Evolutionary conservation across 2,329 filamentous ascomycete genomes (phyloP).

Genomic region (Claviceps sp.): DNA sequence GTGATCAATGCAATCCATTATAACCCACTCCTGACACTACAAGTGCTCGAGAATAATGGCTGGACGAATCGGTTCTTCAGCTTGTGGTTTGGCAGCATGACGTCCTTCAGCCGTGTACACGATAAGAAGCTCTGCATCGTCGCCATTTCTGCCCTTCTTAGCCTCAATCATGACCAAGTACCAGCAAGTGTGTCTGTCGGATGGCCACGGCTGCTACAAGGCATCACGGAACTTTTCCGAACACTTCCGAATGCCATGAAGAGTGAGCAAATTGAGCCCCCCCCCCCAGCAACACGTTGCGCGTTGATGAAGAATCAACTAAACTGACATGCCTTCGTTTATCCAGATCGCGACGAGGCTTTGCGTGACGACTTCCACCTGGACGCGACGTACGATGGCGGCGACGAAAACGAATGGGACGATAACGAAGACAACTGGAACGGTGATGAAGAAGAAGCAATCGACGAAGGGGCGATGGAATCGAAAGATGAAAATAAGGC

Average conservation of each 20-base stretch:
- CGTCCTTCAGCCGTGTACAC: conserved; percentile 83
- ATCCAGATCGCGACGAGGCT: conserved; percentile 71
- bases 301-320: too few species aligned
- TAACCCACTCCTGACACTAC: conserved; percentile 73
- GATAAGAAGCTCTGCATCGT: conserved; percentile 98
- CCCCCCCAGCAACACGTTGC: too few species aligned
- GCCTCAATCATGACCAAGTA: conserved; percentile 65
- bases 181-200: conserved; percentile 87
- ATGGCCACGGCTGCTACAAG: conserved; percentile 81
- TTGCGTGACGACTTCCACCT: conserved; percentile 75
- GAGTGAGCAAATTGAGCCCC: conserved; percentile 40
- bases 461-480: conserved; percentile 50
- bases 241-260: conserved; percentile 78
- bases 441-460: conserved; percentile 52
- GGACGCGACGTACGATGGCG: conserved; percentile 49
- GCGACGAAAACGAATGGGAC: conserved; percentile 68
- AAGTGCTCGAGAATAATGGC: conserved; percentile 75
- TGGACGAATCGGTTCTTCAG: conserved; percentile 99
- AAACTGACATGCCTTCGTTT: neutral
- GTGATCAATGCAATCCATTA: conserved; percentile 98
- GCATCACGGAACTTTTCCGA: conserved; percentile 82
- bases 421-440: conserved; percentile 76
- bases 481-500: conserved; percentile 82
- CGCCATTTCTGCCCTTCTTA: conserved; percentile 76
- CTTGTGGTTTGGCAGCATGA: conserved; percentile 93